Evolutionary conservation across 257 asterid species (phyloP).

Genomic region (Mitragyna speciosa): DNA sequence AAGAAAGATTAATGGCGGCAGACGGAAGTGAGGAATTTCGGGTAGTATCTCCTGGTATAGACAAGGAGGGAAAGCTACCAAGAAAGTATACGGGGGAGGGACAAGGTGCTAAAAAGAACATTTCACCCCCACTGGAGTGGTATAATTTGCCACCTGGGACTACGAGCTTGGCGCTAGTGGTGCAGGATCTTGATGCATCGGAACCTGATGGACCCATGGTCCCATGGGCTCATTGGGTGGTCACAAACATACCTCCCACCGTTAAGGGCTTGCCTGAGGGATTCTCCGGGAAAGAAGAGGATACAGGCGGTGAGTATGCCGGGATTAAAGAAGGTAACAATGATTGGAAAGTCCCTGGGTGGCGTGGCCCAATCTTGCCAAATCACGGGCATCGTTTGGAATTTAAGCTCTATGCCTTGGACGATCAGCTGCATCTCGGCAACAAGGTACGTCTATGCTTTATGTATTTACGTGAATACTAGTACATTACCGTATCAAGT

Average conservation of each 20-base stretch:
- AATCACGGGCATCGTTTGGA: slow-evolving; percentile 64
- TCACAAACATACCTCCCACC: slow-evolving; percentile 63
- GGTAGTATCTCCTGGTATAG: slow-evolving; percentile 43
- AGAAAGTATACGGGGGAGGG: slow-evolving; percentile 79
- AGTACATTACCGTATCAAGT: too few relatives aligned
- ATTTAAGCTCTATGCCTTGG: slow-evolving; percentile 76
- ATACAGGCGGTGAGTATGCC: slow-evolving; percentile 45
- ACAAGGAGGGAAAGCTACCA: slow-evolving; percentile 63
- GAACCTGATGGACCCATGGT: slow-evolving; percentile 59
- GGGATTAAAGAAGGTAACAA: slow-evolving; percentile 61
- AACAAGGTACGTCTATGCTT: slow-evolving; percentile 47
- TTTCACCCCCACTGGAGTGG: slow-evolving; percentile 86
- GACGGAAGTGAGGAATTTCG: slow-evolving; percentile 64
- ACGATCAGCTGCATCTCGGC: slow-evolving; percentile 56
- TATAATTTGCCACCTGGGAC: slow-evolving; percentile 71
- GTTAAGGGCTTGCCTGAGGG: slow-evolving; percentile 86
- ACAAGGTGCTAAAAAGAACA: slow-evolving; percentile 62
- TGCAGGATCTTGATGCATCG: slow-evolving; percentile 74
- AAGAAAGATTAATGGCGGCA: slow-evolving; percentile 42
- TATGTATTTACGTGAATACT: too few relatives aligned
- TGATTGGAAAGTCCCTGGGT: slow-evolving; percentile 64
- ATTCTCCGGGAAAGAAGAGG: slow-evolving; percentile 59
- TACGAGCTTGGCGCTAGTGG: slow-evolving; percentile 58
- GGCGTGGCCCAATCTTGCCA: slow-evolving; percentile 70
- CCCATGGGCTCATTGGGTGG: slow-evolving; percentile 77